These are phyloP conservation scores for Lactifluus volemus DNA, from an alignment of 768 basidiomycete species.

Conservation along the genomic window DNA sequence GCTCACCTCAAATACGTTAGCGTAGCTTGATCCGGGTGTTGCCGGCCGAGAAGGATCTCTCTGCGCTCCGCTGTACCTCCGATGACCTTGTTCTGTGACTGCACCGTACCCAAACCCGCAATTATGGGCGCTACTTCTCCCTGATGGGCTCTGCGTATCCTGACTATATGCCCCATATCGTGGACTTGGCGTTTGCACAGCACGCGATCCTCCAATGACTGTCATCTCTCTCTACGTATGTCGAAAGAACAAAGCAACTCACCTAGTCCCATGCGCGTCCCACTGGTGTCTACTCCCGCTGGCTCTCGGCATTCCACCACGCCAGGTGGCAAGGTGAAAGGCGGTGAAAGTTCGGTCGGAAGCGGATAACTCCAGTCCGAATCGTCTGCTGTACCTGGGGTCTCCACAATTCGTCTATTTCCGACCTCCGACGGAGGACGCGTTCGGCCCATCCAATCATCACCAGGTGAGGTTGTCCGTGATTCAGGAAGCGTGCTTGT, in stretches of 20 bases:
- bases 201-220: constrained; percentile 2
- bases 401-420: constrained; percentile 12
- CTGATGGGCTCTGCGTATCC: constrained; percentile 14
- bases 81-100: constrained; percentile 12
- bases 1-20: constrained; percentile 19
- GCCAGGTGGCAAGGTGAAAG: constrained; percentile 14
- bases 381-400: constrained; percentile 1
- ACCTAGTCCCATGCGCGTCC: constrained; percentile 9
- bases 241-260: neutral
- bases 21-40: constrained; percentile 14
- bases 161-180: constrained; percentile 6
- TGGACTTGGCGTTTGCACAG: constrained; percentile 12
- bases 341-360: constrained; percentile 15
- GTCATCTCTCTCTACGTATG: neutral
- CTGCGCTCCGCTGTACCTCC: constrained; percentile 17
- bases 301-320: constrained; percentile 14
- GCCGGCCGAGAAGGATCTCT: constrained; percentile 17
- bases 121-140: constrained; percentile 11
- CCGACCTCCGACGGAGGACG: constrained; percentile 14
- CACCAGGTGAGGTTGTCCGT: constrained; percentile 5
- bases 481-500: constrained; percentile 12
- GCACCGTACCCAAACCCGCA: constrained; percentile 12
- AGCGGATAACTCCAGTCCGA: constrained; percentile 17
- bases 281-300: constrained; percentile 8
- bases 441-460: constrained; percentile 15